Evolutionary conservation across 2,329 filamentous ascomycete species (phyloP), one percentile per base, ranked within the genome.

Genomic region (Talaromyces sp.): DNA sequence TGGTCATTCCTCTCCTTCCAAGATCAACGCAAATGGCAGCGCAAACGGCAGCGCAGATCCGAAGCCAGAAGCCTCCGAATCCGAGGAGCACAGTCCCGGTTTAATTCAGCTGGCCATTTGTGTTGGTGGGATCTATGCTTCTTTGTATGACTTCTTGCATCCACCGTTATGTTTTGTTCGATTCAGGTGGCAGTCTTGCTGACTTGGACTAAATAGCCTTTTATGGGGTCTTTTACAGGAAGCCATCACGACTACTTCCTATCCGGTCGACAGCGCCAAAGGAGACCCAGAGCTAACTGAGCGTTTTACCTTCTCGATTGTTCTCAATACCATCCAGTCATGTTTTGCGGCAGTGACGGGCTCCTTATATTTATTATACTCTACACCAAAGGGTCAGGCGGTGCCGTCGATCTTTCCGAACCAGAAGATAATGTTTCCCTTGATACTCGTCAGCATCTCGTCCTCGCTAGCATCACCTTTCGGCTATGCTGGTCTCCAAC

Each of bases 161-260:
- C n/a, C n/a, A n/a, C n/a, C n/a, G 11, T 0, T 5, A 21, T 54
- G 69, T 39, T 25, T 9, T 5, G 62, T 57, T 40, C 39, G 50
- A 35, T 40, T 48, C 23, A n/a, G n/a, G n/a, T 31, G 25, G 54
- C 33, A 25, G 21, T 35, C 44, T 31, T 50, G n/a, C 50, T 40
- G 14, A 33, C n/a, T 25, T 50, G 60, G 62, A 46, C 23, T 60
- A n/a, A n/a, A 21, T 57, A 92, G 93, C 80, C 81, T 99, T 60
- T 96, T 93, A 37, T 99, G 95, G 95, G 95, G 91, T 25, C 88
- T 96, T 67, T 89, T 99, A 65, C 95, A 99, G 82, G 95, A 99
- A 78, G 92, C 95, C 71, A 91, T 99, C 72, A 98, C 95, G 31
- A 99, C 95, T 14, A 98, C 92, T 11, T 84, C 87, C 7, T 95